Base-by-base conservation (phyloP, 768 basidiomycete species). In the Fomitopsis serialis region DNA sequence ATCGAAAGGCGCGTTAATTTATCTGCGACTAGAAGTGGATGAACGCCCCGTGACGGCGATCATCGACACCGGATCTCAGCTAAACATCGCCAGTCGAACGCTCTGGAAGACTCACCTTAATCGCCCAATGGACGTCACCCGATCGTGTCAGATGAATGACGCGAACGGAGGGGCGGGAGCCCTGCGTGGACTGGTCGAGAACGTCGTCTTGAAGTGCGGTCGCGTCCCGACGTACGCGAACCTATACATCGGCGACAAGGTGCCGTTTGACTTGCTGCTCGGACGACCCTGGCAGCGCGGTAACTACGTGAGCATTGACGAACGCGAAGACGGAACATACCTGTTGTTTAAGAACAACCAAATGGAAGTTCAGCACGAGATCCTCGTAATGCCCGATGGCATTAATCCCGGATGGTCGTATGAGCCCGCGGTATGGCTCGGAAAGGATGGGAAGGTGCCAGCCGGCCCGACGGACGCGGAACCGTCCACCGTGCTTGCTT, bases 261-360 rank as follows among this genome's bases (percentile, higher is more conserved):
- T 52, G 9, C 58, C 63, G 10, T 64, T 62, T 48, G 54, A 60
- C 17, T 35, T 62, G 9, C 45, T 66, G 0, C 54, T 67, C 0
- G 63, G 66, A 13, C 46, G 64, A 1, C 64, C 61, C 12, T 66
- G 66, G 66, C 60, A 65, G 37, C 22, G 55, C 9, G 58, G 55
- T 9, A 66, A 68, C 37, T 57, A 54, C 25, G 58, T 68, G 0
- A 58, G 58, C 6, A 66, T 68, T 40, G 61, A 65, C 34, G 65
- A 66, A 49, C 50, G 57, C 12, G 21, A 51, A 3, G 63, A 68
- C 35, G 61, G 68, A 1, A 69, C 64, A 0, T 66, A 65, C 25
- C 52, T 68, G 0, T 13, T 62, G 4, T 66, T 64, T 48, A 64
- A 62, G 34, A 55, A 62, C 42, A 23, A 53, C 9, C 45, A 51